Conservation (phyloP, 2,329 filamentous ascomycete species). For the Pezicula carpinea region DNA sequence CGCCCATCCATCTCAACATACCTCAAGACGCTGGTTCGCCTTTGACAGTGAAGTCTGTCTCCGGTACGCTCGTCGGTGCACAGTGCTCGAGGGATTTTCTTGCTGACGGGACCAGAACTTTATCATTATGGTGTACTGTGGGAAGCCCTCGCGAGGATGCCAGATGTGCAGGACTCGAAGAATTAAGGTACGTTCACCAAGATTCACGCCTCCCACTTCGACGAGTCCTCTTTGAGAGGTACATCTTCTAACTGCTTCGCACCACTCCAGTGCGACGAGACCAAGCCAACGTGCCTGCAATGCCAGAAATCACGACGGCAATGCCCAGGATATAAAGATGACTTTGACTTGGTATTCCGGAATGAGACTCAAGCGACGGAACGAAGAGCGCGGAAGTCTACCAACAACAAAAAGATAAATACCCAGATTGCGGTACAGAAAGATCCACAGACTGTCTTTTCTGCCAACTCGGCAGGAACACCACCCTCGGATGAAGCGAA, state of each 20-base stretch:
- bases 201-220: not conserved
- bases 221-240: not conserved
- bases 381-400: constrained; percentile 53
- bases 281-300: constrained; percentile 60
- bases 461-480: constrained; percentile 1
- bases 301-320: constrained; percentile 58
- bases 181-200: constrained; percentile 58
- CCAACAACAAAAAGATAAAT: constrained; percentile 42
- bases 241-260: constrained; percentile 15
- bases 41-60: not conserved
- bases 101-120: not conserved
- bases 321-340: constrained; percentile 65
- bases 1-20: not conserved
- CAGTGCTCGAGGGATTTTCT: not conserved
- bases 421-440: constrained; percentile 8
- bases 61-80: not conserved
- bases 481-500: not conserved
- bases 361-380: constrained; percentile 68
- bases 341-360: constrained; percentile 68
- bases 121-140: constrained; percentile 57
- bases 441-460: constrained; percentile 12
- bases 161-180: constrained; percentile 70
- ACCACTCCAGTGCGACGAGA: constrained; percentile 56
- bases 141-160: constrained; percentile 63
- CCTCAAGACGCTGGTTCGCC: not conserved